Conservation (phyloP, 805 yeast genomes). For the Ogataea paraovalis region DNA sequence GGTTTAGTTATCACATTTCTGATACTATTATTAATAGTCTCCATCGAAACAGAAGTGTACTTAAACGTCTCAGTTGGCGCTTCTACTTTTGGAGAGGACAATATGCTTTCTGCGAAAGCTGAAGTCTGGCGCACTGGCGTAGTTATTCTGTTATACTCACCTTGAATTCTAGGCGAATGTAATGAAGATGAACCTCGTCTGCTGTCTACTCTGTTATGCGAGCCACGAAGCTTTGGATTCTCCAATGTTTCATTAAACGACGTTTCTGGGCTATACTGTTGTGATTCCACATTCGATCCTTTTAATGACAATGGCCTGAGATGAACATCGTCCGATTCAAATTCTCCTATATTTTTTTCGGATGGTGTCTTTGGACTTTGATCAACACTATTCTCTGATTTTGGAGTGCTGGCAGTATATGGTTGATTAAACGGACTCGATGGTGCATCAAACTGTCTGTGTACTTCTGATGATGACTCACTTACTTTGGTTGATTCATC, state of each 20-base stretch:
- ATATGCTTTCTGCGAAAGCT: constrained; percentile 4
- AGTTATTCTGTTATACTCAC: no score
- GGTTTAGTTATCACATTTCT: constrained; percentile 14
- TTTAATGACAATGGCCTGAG: constrained; percentile 21
- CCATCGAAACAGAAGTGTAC: constrained; percentile 17
- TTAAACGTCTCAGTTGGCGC: constrained; percentile 14
- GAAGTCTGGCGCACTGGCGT: not conserved
- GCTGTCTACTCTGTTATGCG: not conserved
- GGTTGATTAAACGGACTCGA: not conserved
- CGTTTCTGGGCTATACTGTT: not conserved
- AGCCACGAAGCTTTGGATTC: not conserved
- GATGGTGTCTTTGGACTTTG: not conserved
- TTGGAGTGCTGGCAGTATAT: not conserved
- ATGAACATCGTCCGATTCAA: not conserved
- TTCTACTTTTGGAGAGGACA: constrained; percentile 12
- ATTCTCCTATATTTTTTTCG: not conserved
- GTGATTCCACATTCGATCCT: constrained; percentile 2
- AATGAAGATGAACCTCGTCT: not conserved
- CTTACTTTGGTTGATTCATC: not conserved
- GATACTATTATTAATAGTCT: constrained; percentile 8
- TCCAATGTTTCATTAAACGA: not conserved
- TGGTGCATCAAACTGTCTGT: not conserved
- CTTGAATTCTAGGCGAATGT: not conserved
- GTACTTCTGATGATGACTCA: not conserved
- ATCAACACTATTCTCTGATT: not conserved